A percentile compares a stretch with the other conserved stretches of the same genome.
These are phyloP conservation scores for Xanthoceras sorbifolium DNA, from an alignment of 345 rosid species.

Conservation along the genomic window DNA sequence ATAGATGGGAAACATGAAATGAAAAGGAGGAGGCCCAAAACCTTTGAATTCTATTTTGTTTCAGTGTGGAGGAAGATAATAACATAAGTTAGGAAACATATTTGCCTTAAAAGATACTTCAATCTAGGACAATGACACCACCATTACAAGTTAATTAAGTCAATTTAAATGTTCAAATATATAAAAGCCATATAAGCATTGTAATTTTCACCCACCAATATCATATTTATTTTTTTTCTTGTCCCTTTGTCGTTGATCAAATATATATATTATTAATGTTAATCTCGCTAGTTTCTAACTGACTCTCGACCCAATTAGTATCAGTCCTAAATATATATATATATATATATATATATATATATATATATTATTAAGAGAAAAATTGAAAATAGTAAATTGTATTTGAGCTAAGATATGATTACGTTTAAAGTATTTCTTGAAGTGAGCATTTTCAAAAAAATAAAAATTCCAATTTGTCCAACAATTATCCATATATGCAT, in stretches of 20 bases:
- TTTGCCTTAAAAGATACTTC: slow-evolving; percentile 4
- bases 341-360: too few species aligned
- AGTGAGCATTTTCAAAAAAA: not conserved
- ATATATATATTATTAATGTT: too few species aligned
- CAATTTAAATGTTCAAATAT: slow-evolving; percentile 1
- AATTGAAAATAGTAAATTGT: too few species aligned
- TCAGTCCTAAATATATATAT: too few species aligned
- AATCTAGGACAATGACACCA: slow-evolving; percentile 20
- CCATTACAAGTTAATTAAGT: not conserved
- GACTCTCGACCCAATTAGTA: too few species aligned
- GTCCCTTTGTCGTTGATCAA: slow-evolving; percentile 5
- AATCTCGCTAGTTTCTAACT: too few species aligned
- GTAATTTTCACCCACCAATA: slow-evolving; percentile 21
- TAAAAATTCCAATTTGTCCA: not conserved
- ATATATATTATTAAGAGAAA: too few species aligned
- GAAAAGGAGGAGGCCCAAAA: slow-evolving; percentile 16
- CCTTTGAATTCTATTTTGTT: slow-evolving; percentile 25
- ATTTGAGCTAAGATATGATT: not conserved
- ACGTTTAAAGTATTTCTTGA: too few species aligned
- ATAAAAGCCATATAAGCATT: slow-evolving; percentile 15
- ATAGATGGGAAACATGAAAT: slow-evolving; percentile 16
- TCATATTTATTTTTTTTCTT: not conserved
- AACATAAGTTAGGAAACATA: not conserved
- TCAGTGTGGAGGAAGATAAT: not conserved
- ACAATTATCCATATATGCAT: not conserved